Conservation (phyloP, 352 stramenopile genomes). For the Lagenidium giganteum region DNA sequence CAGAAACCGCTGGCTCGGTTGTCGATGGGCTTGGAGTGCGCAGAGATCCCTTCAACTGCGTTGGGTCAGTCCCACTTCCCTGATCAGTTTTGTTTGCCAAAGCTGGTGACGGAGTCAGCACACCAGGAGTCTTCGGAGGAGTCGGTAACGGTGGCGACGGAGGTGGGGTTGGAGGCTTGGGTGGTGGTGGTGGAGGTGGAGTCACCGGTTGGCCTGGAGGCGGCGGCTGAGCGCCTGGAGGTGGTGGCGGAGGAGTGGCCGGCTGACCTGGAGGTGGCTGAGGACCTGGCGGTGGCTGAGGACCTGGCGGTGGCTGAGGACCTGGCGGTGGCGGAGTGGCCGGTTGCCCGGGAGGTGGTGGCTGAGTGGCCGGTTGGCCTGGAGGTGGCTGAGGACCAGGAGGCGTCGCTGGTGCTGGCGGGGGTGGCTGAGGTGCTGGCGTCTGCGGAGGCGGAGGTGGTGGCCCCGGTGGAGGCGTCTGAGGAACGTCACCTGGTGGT, state of each 20-base stretch:
- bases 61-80: no score
- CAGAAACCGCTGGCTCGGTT: not conserved
- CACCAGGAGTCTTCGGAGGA: conserved; percentile 4
- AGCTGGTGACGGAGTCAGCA: not conserved
- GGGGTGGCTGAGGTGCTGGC: not conserved
- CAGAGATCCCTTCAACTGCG: not conserved
- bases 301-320: not conserved
- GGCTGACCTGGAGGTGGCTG: conserved; percentile 1
- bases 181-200: conserved; percentile 1
- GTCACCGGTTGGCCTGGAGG: conserved; percentile 5
- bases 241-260: not conserved
- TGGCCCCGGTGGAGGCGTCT: not conserved
- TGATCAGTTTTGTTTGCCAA: no score
- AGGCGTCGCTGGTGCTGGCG: not conserved
- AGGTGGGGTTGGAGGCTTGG: not conserved
- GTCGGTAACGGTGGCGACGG: conserved; percentile 1
- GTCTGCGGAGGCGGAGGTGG: conserved; percentile 1
- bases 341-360: not conserved
- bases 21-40: not conserved
- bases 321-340: not conserved
- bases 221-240: not conserved
- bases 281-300: not conserved
- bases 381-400: not conserved
- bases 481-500: no score
- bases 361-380: no score